Evolutionary conservation across 176 grass and related monocot genomes (phyloP).

Genomic region (Tuctoria greenei): DNA sequence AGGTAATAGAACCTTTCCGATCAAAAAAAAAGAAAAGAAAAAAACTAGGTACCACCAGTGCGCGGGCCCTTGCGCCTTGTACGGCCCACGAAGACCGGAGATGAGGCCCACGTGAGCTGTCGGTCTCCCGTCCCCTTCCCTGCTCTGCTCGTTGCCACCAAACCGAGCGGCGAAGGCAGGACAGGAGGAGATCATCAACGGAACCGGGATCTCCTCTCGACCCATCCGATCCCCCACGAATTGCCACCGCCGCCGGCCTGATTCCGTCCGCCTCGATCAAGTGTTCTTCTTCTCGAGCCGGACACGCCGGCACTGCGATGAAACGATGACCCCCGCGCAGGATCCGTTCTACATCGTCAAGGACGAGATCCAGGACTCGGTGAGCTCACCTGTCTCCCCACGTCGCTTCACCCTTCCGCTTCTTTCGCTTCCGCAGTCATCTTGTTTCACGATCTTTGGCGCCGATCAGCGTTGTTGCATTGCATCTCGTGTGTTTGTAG

Average conservation of each 20-base stretch:
- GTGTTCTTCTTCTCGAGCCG: background rate
- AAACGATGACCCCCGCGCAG: slow-evolving; percentile 78
- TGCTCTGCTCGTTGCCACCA: slow-evolving; percentile 21
- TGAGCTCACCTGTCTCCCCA: slow-evolving; percentile 26
- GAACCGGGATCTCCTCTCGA: background rate
- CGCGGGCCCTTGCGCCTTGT: too few relatives aligned
- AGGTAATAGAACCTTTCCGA: too few relatives aligned
- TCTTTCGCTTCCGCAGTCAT: background rate
- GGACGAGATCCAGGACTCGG: slow-evolving; percentile 94
- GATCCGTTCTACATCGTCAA: slow-evolving; percentile 96
- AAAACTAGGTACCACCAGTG: too few relatives aligned
- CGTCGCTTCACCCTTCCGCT: background rate
- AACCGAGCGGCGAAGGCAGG: background rate
- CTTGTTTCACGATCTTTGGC: background rate
- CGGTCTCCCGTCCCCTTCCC: background rate
- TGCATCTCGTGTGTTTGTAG: too few relatives aligned
- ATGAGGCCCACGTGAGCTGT: background rate
- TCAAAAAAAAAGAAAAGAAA: too few relatives aligned
- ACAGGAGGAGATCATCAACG: background rate
- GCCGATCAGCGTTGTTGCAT: background rate
- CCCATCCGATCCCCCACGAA: background rate
- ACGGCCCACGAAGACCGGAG: background rate
- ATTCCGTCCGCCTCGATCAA: background rate
- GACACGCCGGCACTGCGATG: background rate
- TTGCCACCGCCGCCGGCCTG: background rate